Evolutionary conservation across 805 yeast species (phyloP).

Genomic region (Saturnispora serradocipensis): DNA sequence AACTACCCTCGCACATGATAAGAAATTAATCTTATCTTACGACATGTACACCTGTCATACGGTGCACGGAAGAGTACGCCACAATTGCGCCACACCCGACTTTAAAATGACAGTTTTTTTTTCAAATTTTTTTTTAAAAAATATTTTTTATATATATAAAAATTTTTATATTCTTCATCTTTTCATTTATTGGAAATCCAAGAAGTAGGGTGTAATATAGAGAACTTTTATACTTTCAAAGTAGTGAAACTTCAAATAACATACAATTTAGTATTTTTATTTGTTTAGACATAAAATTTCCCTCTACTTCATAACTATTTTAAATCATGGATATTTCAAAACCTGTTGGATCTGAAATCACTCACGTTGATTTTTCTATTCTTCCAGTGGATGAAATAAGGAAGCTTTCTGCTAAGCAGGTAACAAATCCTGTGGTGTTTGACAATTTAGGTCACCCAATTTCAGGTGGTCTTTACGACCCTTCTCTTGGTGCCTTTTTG

Average conservation of each 20-base stretch:
- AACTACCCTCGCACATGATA: neutral
- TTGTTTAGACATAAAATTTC: neutral
- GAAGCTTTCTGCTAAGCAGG: conserved; percentile 84
- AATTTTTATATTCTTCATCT: neutral
- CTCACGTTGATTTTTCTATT: conserved; percentile 86
- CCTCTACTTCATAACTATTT: neutral
- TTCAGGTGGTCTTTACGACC: conserved; percentile 86
- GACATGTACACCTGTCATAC: neutral
- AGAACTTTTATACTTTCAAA: neutral
- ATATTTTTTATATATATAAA: neutral
- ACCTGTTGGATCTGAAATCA: conserved; percentile 92
- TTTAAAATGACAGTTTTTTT: neutral
- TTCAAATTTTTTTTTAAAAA: neutral
- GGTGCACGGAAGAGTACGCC: neutral
- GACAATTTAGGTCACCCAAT: conserved; percentile 96
- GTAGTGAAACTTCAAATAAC: neutral
- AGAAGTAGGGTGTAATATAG: neutral
- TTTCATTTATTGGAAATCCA: neutral
- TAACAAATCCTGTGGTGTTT: conserved; percentile 90
- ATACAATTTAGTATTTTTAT: neutral
- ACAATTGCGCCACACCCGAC: neutral
- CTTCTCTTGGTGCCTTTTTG: conserved; percentile 90
- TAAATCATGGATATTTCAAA: conserved; percentile 81
- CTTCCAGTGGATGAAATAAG: conserved; percentile 75
- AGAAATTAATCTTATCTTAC: neutral